Evolutionary conservation across 164 flowering plant species (phyloP), one percentile per base, ranked within the genome.

Genomic region (Umbellularia californica): DNA sequence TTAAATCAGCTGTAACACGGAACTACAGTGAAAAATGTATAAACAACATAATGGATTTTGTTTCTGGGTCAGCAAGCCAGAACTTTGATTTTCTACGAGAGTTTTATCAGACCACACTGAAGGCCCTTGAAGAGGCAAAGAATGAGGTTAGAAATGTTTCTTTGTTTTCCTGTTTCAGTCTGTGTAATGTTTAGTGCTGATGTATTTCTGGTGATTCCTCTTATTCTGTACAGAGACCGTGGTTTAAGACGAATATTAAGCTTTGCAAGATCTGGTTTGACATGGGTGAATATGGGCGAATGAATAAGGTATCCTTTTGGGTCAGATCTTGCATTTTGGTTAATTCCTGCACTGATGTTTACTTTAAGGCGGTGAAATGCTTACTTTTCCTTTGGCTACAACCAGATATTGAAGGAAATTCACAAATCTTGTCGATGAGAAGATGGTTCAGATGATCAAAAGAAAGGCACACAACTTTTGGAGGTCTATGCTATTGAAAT

Each of bases 401-500:
- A 28, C 41, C 76, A 94, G 99, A 94, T 94, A 75, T 82, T 96
- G 88, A 96, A 96, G 85, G 97, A 94, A 76, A 95, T 96, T 72
- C 98, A 92, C 83, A 96, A 92, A 82, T 92, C 99, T 51, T 96
- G 99, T 81, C 93, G 90, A 80, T 84, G 81, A 82, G 97, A 92
- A 86, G 99, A 96, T 91, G 99, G 99, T 33, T 86, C 93, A 23
- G 98, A 96, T 88, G 98, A 96, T 75, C 99, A 96, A 70, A 96
- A 96, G 93, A 96, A 96, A 88, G 99, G 99, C 79, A 96, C 93
- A 77, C 99, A 90, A 55, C 89, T 96, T 72, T 77, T 96, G 91
- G 99, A 96, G 81, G 99, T 96, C 15, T 96, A 96, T 78, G 98
- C 99, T 47, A 89, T 96, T 77, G 99, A 96, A 84, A 96, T 96